Evolutionary conservation across 1,284 basidiomycete species (phyloP), one percentile per base, ranked within the genome.

Genomic region (Sanghuangporus baumii): DNA sequence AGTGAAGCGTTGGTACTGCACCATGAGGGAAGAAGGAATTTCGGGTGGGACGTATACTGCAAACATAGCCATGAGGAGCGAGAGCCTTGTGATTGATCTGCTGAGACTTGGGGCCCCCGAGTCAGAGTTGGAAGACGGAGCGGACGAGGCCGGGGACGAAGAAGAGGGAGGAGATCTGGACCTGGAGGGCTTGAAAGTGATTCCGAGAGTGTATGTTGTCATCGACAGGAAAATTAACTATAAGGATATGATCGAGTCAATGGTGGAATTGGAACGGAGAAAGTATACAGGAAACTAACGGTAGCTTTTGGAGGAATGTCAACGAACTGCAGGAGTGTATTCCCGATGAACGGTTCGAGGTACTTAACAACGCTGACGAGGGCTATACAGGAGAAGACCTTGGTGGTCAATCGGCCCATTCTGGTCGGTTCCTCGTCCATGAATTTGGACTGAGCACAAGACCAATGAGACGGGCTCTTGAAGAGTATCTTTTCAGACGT

Each of bases 1-100:
- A 14, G 56, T 59, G 34, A 50, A 48, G 16, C 41, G 56, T 23
- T 63, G 48, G 26, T 58, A 59, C 20, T 52, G 61, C 6, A 63
- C 56, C 34, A 37, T 18, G n/a, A 63, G 23, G n/a, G 23, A 31
- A 31, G 57, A 26, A 14, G 61, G 61, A 37, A 57, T 48, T 26
- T 52, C n/a, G 36, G 61, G 61, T 40, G 56, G 56, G 50, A 51
- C 61, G 8, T 41, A 14, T 37, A 63, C 41, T 43, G 57, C 61
- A n/a, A 63, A 31, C 9, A 55, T n/a, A 18, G 37, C 56, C 38
- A 59, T 26, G 34, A 36, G 51, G 14, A 62, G n/a, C 36, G 60
- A 62, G 34, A 62, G 38, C 7, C 57, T 36, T 12, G 55, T 20
- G 54, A 62, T 43, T 16, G 56, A 23, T 23, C 50, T 62, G 48